Evolutionary conservation across 306 rosid genomes (phyloP).

Genomic region (Begonia loranthoides): DNA sequence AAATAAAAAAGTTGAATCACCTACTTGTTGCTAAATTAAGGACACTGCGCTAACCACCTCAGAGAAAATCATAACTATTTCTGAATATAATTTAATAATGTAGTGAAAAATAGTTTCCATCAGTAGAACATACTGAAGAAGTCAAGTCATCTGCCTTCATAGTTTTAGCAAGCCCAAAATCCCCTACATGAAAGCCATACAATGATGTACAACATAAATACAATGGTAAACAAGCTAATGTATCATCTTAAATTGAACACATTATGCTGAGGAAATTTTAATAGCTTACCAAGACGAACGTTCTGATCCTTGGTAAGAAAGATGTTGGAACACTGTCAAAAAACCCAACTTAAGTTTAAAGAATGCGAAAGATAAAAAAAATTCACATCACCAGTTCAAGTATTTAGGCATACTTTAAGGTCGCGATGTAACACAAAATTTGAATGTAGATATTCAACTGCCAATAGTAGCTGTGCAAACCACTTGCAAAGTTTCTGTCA

Average conservation of each 20-base stretch:
- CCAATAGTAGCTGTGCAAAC: slow-evolving; percentile 88
- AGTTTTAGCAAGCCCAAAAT: slow-evolving; percentile 97
- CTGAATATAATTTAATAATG: not conserved
- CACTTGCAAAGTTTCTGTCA: slow-evolving; percentile 95
- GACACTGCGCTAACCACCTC: not conserved
- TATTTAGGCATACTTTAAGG: slow-evolving; percentile 49
- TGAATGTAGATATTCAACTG: slow-evolving; percentile 87
- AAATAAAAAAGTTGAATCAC: not conserved
- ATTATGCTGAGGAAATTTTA: not conserved
- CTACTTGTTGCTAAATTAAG: not conserved
- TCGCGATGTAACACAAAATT: slow-evolving; percentile 93
- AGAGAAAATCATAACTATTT: not conserved
- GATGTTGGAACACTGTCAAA: slow-evolving; percentile 87
- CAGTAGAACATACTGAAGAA: slow-evolving; percentile 66
- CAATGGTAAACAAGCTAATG: slow-evolving; percentile 6
- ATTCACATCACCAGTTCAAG: not conserved
- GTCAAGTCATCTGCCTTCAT: slow-evolving; percentile 95
- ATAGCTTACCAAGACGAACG: slow-evolving; percentile 82
- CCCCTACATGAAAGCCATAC: slow-evolving; percentile 38
- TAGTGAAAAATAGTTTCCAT: slow-evolving; percentile 2
- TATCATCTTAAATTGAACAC: not conserved
- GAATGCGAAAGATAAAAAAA: slow-evolving; percentile 3
- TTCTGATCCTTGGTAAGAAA: slow-evolving; percentile 95
- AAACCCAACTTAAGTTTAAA: slow-evolving; percentile 15
- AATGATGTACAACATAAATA: slow-evolving; percentile 18